Evolutionary conservation across 495 filamentous ascomycete species (phyloP), one percentile per base, ranked within the genome.

Genomic region (Xanthoparmelia taractica): DNA sequence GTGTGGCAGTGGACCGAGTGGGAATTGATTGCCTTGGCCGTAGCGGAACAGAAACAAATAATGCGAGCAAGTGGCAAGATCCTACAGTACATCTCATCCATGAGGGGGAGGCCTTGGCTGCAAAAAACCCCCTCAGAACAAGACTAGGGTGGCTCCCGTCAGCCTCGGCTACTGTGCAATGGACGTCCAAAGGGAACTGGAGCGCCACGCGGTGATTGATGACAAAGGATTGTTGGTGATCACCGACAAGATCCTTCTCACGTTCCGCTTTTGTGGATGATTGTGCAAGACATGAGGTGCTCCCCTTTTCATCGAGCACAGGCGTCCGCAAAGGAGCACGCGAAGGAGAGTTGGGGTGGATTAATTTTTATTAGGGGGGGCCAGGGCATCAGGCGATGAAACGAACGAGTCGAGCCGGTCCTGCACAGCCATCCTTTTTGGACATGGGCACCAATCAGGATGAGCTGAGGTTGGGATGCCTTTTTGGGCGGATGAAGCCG

Each of bases 401-500:
- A 63, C 60, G 33, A 63, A 45, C 41, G 29, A 47, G 13, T 40
- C 13, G 41, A 36, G 60, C 55, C 27, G 20, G 33, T 23, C 60
- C 52, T 45, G 57, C 41, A 25, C 41, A 33, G 36, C 57, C 57
- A 59, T 27, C 7, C 6, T 27, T 29, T 59, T 29, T 59, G 57
- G n/a, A 59, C 7, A 18, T 45, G 17, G 57, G 18, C 57, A 41
- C 50, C 60, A 63, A 63, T 47, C 50, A 23, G 15, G 38, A 56
- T 45, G 52, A 55, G 52, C 17, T 52, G 23, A 52, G 48, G 27
- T 17, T 27, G 48, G 31, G 27, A 7, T 23, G 18, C 37, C 18
- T 31, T 54, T 41, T 57, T 20, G 20, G n/a, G 10, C 29, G 36
- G 29, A 33, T n/a, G 48, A 33, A 43, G 40, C 60, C 48, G 60